Evolutionary conservation across 2,329 filamentous ascomycete species (phyloP).

Genomic region (Lachnellula suecica): DNA sequence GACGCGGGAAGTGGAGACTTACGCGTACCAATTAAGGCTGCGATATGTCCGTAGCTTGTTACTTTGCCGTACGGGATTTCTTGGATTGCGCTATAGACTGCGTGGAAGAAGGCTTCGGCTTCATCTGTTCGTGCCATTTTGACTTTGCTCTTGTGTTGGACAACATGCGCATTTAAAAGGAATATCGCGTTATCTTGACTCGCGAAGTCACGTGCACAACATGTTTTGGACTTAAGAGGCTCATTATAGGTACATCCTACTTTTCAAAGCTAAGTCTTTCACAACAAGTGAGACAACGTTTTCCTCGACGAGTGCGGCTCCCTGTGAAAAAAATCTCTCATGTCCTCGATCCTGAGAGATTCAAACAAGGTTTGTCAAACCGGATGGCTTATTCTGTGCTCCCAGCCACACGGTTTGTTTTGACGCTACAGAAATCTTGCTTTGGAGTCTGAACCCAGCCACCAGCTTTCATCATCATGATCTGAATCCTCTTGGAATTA

Average conservation of each 20-base stretch:
- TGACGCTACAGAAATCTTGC: neutral
- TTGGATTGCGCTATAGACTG: slow-evolving; percentile 82
- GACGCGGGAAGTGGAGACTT: slow-evolving; percentile 32
- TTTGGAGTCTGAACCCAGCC: slow-evolving; percentile 4
- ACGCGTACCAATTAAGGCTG: slow-evolving; percentile 71
- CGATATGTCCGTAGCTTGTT: slow-evolving; percentile 85
- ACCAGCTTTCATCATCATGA: slow-evolving; percentile 7
- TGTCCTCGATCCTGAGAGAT: too few relatives aligned
- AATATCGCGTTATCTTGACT: neutral
- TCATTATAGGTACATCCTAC: neutral
- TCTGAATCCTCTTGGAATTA: neutral
- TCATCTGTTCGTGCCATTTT: slow-evolving; percentile 69
- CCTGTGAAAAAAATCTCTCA: too few relatives aligned
- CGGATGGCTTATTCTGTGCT: neutral
- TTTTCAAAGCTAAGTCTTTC: neutral
- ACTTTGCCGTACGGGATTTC: slow-evolving; percentile 82
- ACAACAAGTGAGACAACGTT: too few relatives aligned
- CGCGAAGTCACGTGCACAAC: slow-evolving; percentile 1
- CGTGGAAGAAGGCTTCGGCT: slow-evolving; percentile 69
- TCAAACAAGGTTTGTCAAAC: neutral
- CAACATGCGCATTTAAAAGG: slow-evolving; percentile 2
- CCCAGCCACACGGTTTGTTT: slow-evolving; percentile 9
- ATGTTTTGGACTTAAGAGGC: neutral
- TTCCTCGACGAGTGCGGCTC: too few relatives aligned
- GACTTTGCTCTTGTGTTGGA: neutral